Evolutionary conservation across 306 rosid genomes (phyloP), one percentile per base, ranked within the genome.

Genomic region (Sesbania bispinosa): DNA sequence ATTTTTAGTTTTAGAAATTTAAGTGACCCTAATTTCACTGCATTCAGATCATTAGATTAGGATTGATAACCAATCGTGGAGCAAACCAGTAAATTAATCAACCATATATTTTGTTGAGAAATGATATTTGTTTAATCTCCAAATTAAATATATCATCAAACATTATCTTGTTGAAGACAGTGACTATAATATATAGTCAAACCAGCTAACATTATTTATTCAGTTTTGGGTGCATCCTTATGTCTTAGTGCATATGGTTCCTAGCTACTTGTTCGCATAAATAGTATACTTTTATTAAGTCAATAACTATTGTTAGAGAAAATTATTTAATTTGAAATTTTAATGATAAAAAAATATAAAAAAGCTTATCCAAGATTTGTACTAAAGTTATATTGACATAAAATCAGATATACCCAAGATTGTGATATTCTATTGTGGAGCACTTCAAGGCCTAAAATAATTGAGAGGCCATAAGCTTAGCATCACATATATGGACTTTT

Each of bases 401-500:
- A 66, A 38, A 73, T 70, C 82, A 7, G 33, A n/a, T n/a, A 62
- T 41, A 5, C 27, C 32, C 19, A 7, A 48, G 65, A 77, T 60
- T 60, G 47, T 48, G 81, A 51, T 38, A 60, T 35, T 35, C 43
- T 50, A 19, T 8, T 52, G 38, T 36, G 48, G 47, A 66, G 33
- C 27, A 53, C 11, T 62, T 47, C 3, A 60, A 3, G 59, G 43
- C 32, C 45, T 4, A 47, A 58, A 20, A 62, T 32, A 32, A 5
- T 32, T 32, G 69, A 47, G 76, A 71, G 59, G 35, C 70, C 64
- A 46, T 26, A 0, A 77, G 11, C n/a, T n/a, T 9, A 50, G 62
- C 73, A 62, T 62, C 43, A 53, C 53, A 41, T 52, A 1, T 50
- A 11, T 69, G 82, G 77, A 78, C 16, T 1, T 62, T 62, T 69